Evolutionary conservation across 805 yeast species (phyloP).

Genomic region (Kregervanrija pseudodelftensis): DNA sequence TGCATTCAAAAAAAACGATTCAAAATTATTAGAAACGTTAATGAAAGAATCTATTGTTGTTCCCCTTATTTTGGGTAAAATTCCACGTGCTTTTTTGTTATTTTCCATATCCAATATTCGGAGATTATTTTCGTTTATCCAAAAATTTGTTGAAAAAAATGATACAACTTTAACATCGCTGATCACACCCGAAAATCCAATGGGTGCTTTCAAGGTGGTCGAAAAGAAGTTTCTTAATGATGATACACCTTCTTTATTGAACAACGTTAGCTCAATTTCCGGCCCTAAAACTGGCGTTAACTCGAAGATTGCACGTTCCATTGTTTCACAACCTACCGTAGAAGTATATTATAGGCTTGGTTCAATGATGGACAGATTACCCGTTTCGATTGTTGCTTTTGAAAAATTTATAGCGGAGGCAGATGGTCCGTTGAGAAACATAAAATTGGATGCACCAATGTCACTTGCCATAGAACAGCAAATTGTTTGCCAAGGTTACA

Average conservation of each 20-base stretch:
- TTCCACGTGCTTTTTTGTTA: slow-evolving; percentile 59
- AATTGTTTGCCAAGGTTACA: slow-evolving; percentile 52
- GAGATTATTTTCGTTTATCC: slow-evolving; percentile 49
- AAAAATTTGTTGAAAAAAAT: slow-evolving; percentile 48
- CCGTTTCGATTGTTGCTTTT: slow-evolving; percentile 47
- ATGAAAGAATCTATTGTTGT: slow-evolving; percentile 34
- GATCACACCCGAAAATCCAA: slow-evolving; percentile 24
- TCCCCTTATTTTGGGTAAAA: slow-evolving; percentile 58
- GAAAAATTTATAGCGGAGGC: slow-evolving; percentile 58
- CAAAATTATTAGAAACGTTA: slow-evolving; percentile 14
- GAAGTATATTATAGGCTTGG: slow-evolving; percentile 47
- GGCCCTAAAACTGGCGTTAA: slow-evolving; percentile 4
- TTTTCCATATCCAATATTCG: slow-evolving; percentile 63
- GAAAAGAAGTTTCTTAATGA: slow-evolving; percentile 21
- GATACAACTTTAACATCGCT: slow-evolving; percentile 27
- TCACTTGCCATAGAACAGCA: slow-evolving; percentile 52
- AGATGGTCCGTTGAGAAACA: slow-evolving; percentile 33
- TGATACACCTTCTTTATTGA: slow-evolving; percentile 26
- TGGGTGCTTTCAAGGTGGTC: slow-evolving; percentile 24
- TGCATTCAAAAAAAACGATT: slow-evolving; percentile 20
- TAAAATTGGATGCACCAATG: slow-evolving; percentile 32
- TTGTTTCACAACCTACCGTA: slow-evolving; percentile 36
- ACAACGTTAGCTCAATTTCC: slow-evolving; percentile 7
- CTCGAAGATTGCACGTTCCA: slow-evolving; percentile 10
- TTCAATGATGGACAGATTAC: slow-evolving; percentile 40